phyloP scores from a whole-genome alignment of 257 asterid genomes.

The Paraleonurus japonicus region DNA sequence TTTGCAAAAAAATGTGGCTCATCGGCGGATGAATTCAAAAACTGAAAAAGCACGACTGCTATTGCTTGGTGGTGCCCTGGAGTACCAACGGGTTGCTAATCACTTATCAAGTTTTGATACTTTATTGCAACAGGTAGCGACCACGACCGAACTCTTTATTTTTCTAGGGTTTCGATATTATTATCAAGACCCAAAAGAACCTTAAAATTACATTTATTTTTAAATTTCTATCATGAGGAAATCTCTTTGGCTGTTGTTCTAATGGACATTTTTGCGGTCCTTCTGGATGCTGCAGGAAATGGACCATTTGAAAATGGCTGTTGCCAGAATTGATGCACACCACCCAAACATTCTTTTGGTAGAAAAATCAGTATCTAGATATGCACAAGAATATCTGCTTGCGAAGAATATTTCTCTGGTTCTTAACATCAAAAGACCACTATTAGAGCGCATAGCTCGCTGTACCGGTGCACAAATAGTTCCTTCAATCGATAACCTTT shows the following conservation, averaged over 20 bases:
- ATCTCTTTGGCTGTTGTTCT: slow-evolving; percentile 12
- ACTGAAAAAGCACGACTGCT: slow-evolving; percentile 59
- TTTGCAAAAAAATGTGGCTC: slow-evolving; percentile 84
- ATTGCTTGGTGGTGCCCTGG: slow-evolving; percentile 82
- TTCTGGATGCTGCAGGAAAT: slow-evolving; percentile 58
- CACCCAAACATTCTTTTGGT: slow-evolving; percentile 81
- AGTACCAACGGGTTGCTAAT: slow-evolving; percentile 77
- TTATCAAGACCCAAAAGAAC: slow-evolving; percentile 6
- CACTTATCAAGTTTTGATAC: slow-evolving; percentile 80
- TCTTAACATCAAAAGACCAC: slow-evolving; percentile 75
- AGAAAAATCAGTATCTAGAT: slow-evolving; percentile 79
- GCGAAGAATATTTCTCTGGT: slow-evolving; percentile 77
- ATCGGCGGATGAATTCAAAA: slow-evolving; percentile 67
- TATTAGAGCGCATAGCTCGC: slow-evolving; percentile 81
- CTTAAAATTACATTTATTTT: slow-evolving; percentile 3
- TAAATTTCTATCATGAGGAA: slow-evolving; percentile 3
- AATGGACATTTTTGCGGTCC: slow-evolving; percentile 20
- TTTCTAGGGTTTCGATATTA: slow-evolving; percentile 11
- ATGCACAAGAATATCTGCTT: slow-evolving; percentile 86
- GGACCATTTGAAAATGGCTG: slow-evolving; percentile 92
- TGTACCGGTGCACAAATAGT: slow-evolving; percentile 80
- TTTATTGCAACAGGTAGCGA: slow-evolving; percentile 73
- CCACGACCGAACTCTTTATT: slow-evolving; percentile 20
- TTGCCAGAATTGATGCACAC: slow-evolving; percentile 72
- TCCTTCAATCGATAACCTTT: slow-evolving; percentile 68